Evolutionary conservation across 164 flowering plant species (phyloP).

Genomic region (Umbellularia californica): DNA sequence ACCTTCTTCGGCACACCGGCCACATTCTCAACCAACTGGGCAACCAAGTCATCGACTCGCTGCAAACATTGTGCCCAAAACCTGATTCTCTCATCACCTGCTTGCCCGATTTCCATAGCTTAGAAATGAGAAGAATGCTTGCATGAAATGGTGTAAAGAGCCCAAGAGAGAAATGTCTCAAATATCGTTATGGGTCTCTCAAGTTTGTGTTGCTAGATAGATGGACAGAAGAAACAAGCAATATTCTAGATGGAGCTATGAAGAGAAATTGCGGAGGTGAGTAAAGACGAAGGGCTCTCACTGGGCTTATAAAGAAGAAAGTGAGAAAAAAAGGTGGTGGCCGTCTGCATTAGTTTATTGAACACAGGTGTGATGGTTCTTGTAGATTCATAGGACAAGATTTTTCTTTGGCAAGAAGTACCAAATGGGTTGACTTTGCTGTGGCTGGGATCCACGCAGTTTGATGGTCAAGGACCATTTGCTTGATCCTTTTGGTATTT

Average conservation of each 20-base stretch:
- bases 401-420: conserved; percentile 12
- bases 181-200: not conserved
- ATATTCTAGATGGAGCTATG: not conserved
- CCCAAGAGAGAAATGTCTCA: not conserved
- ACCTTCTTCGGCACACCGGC: conserved; percentile 19
- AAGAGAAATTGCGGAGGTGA: conserved; percentile 4
- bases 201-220: not conserved
- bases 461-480: not conserved
- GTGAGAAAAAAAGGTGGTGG: not conserved
- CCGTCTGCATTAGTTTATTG: not conserved
- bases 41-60: conserved; percentile 21
- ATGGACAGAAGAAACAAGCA: not conserved
- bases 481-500: not conserved
- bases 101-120: conserved; percentile 32
- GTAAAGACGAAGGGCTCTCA: conserved; percentile 5
- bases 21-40: conserved; percentile 13
- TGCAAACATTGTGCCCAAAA: conserved; percentile 15
- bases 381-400: conserved; percentile 20
- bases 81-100: conserved; percentile 25
- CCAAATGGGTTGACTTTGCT: conserved; percentile 18
- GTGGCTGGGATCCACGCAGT: conserved; percentile 11
- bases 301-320: not conserved
- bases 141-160: conserved; percentile 8
- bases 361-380: conserved; percentile 23
- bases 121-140: not conserved